These are phyloP conservation scores for Nigrospora oryzae DNA, from an alignment of 2,329 filamentous ascomycete genomes.

Conservation along the genomic window DNA sequence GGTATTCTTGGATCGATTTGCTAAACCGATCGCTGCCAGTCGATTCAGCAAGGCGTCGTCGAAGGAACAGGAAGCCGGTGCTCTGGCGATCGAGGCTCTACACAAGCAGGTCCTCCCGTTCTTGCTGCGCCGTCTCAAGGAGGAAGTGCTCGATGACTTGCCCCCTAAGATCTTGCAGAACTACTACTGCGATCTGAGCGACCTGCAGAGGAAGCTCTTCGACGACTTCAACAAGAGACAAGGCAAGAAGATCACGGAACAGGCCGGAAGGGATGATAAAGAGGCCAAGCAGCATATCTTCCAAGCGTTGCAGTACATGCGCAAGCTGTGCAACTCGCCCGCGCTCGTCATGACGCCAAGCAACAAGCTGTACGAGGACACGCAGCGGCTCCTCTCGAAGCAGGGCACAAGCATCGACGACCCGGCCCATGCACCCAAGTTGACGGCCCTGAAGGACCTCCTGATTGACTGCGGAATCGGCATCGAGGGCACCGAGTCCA, in stretches of 20 bases:
- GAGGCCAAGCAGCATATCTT: constrained; percentile 98
- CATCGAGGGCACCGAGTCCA: constrained; percentile 54
- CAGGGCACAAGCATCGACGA: constrained; percentile 80
- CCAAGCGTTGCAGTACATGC: constrained; percentile 98
- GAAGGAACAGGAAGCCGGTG: constrained; percentile 95
- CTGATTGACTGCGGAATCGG: constrained; percentile 99
- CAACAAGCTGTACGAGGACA: constrained; percentile 82
- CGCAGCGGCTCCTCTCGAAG: constrained; percentile 69
- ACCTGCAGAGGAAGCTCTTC: constrained; percentile 89
- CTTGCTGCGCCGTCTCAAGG: constrained; percentile 89
- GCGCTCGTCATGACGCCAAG: constrained; percentile 92
- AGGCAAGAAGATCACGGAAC: constrained; percentile 75
- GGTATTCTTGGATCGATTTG: constrained; percentile 92
- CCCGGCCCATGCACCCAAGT: constrained; percentile 81
- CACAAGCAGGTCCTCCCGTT: constrained; percentile 98
- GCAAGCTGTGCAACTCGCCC: constrained; percentile 96
- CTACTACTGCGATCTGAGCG: constrained; percentile 96
- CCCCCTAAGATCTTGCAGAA: constrained; percentile 98
- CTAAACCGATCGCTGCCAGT: constrained; percentile 89
- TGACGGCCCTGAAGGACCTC: constrained; percentile 81
- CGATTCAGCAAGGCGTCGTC: constrained; percentile 96
- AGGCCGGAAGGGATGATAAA: constrained; percentile 78
- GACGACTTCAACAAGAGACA: constrained; percentile 95
- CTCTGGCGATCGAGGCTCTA: constrained; percentile 91
- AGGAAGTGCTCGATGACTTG: constrained; percentile 92